phyloP scores from a whole-genome alignment of 306 rosid species.

The Rubus idaeus region DNA sequence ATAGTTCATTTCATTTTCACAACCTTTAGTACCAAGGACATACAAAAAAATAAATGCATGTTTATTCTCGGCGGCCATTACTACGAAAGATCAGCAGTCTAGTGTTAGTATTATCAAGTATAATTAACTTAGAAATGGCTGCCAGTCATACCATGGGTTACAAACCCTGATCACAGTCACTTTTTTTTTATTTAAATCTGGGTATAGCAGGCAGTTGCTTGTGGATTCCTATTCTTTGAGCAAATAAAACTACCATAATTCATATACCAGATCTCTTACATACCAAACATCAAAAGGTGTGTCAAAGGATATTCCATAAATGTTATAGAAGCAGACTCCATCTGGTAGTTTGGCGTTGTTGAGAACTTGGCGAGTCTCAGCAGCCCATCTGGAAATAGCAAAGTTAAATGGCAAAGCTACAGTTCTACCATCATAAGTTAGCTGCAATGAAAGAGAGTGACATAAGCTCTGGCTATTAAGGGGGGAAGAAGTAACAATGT shows the following conservation, averaged over 20 bases:
- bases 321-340: constrained; percentile 75
- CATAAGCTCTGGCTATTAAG: constrained; percentile 25
- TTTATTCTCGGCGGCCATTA: neutral
- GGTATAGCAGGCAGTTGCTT: neutral
- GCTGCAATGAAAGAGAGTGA: constrained; percentile 48
- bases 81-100: neutral
- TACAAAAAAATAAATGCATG: neutral
- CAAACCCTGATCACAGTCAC: constrained; percentile 4
- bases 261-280: constrained; percentile 32
- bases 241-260: neutral
- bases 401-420: constrained; percentile 75
- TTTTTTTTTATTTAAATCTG: neutral
- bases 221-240: neutral
- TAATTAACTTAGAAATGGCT: neutral
- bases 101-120: neutral
- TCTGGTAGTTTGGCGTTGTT: constrained; percentile 67
- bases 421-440: constrained; percentile 58
- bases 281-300: constrained; percentile 94
- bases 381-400: constrained; percentile 67
- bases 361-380: constrained; percentile 61
- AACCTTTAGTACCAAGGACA: neutral
- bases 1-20: neutral
- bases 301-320: constrained; percentile 73
- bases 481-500: neutral
- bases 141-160: neutral